A percentile compares a stretch with the other conserved stretches of the same genome.
Evolutionary conservation across 148 eudicot species (phyloP).

Genomic region (Polygonum maritimum): DNA sequence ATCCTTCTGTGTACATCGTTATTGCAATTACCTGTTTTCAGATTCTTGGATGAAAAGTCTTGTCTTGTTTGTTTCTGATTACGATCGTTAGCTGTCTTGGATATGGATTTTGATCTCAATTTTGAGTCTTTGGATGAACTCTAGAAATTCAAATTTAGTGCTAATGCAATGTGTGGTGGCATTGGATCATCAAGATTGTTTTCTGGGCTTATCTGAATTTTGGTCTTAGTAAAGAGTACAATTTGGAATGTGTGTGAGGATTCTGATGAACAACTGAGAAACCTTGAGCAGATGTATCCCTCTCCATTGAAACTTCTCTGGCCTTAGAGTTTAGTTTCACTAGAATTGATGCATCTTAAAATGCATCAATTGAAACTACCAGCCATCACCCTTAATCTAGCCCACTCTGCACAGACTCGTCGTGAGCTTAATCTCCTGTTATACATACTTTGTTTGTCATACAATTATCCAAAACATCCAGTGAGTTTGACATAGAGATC

Average conservation of each 20-base stretch:
- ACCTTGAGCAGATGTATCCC: background rate
- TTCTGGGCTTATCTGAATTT: background rate
- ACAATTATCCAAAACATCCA: background rate
- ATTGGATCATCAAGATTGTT: background rate
- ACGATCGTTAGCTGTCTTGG: background rate
- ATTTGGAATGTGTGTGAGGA: background rate
- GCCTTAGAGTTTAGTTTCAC: background rate
- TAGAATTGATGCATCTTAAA: background rate
- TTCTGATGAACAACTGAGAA: background rate
- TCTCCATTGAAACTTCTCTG: background rate
- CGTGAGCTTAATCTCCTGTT: background rate
- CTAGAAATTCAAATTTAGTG: background rate
- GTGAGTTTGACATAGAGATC: background rate
- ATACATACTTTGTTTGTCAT: background rate
- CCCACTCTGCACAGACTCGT: background rate
- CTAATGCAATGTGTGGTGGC: background rate
- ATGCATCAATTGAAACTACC: background rate
- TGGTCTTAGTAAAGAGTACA: background rate
- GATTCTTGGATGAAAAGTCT: background rate
- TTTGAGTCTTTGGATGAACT: background rate
- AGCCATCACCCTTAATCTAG: background rate
- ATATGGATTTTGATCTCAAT: background rate
- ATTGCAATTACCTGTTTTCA: background rate
- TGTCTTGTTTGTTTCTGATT: background rate
- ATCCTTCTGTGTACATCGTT: background rate